Conservation (phyloP, 306 rosid genomes). For the Prunus padus region DNA sequence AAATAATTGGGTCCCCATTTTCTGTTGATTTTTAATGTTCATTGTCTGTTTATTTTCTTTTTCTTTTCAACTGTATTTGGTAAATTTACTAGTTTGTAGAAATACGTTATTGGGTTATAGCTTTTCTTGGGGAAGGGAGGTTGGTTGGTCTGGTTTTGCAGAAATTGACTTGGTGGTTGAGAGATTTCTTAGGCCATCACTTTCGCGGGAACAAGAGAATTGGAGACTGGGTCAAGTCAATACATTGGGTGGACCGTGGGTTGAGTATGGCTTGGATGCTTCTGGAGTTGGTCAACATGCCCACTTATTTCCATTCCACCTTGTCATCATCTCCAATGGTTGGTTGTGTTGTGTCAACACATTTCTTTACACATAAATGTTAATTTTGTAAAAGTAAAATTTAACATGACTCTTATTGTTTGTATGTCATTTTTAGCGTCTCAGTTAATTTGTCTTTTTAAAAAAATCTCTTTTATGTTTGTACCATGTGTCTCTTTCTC, state of each 20-base stretch:
- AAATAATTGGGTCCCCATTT: not conserved
- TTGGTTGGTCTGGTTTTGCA: not conserved
- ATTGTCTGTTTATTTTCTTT: not conserved
- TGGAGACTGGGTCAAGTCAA: constrained; percentile 1
- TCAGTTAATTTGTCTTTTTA: too few relatives aligned
- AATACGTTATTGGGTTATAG: too few relatives aligned
- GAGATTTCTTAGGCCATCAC: not conserved
- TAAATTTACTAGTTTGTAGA: not conserved
- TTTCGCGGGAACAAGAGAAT: not conserved
- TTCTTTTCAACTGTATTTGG: not conserved
- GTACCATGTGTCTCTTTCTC: too few relatives aligned
- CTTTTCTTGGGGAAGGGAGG: not conserved
- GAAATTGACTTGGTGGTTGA: constrained; percentile 4
- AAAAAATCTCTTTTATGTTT: too few relatives aligned
- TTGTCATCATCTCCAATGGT: too few relatives aligned
- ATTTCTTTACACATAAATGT: too few relatives aligned
- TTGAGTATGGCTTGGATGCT: not conserved
- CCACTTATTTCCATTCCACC: not conserved
- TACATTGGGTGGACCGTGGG: not conserved
- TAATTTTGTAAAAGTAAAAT: too few relatives aligned
- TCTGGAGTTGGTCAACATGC: not conserved
- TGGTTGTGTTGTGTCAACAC: too few relatives aligned
- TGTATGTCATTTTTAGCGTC: too few relatives aligned
- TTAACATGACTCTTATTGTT: too few relatives aligned
- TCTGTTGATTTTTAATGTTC: not conserved